Evolutionary conservation across 1,284 basidiomycete species (phyloP).

Genomic region (Pseudozyma hubeiensis): DNA sequence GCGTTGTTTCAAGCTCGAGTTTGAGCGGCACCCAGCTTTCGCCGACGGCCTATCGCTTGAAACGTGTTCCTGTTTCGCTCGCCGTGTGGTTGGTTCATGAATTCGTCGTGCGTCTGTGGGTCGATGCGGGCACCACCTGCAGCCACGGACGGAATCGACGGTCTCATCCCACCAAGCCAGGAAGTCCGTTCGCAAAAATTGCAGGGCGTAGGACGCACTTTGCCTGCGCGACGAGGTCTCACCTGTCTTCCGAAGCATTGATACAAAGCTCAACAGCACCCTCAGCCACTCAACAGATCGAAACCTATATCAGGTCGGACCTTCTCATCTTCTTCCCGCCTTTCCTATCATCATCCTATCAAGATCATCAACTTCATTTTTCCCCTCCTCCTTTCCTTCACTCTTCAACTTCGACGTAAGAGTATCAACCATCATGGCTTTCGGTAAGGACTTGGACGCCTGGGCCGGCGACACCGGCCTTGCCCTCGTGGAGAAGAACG

Average conservation of each 20-base stretch:
- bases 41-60: slow-evolving; percentile 8
- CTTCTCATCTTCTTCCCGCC: neutral
- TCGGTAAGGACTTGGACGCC: slow-evolving; percentile 62
- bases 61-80: slow-evolving; percentile 33
- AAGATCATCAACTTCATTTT: neutral
- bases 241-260: neutral
- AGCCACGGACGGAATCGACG: neutral
- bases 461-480: slow-evolving; percentile 58
- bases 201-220: neutral
- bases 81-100: slow-evolving; percentile 20
- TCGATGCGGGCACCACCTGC: neutral
- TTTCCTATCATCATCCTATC: slow-evolving; percentile 7
- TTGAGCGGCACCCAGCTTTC: slow-evolving; percentile 9
- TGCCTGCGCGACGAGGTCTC: neutral
- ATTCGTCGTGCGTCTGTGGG: neutral
- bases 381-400: neutral
- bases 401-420: neutral
- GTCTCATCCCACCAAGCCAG: neutral
- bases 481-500: slow-evolving; percentile 56
- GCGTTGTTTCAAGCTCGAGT: neutral
- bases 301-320: slow-evolving; percentile 33
- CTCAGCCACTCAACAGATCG: slow-evolving; percentile 5
- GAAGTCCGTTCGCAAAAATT: no score
- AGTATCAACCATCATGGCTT: slow-evolving; percentile 48
- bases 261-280: neutral